Percentiles rank a stretch among this genome's conserved stretches.
These are phyloP conservation scores for Penicillium decumbens DNA, from an alignment of 2,329 filamentous ascomycete species.

Conservation along the genomic window DNA sequence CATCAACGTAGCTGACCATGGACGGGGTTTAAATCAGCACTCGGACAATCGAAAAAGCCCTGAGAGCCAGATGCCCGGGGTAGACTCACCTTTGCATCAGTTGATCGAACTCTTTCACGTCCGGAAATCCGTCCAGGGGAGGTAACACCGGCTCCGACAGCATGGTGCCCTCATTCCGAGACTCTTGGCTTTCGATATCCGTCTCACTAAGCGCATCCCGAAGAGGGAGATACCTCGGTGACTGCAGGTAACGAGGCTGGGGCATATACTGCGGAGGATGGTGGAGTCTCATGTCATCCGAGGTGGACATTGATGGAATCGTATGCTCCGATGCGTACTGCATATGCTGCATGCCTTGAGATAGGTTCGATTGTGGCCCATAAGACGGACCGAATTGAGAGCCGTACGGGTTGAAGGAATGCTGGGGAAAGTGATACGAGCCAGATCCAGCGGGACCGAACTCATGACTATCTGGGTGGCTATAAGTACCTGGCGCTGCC, in stretches of 20 bases:
- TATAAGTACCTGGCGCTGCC: constrained; percentile 31
- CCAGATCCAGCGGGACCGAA: constrained; percentile 28
- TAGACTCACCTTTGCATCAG: constrained; percentile 42
- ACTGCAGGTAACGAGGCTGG: constrained; percentile 31
- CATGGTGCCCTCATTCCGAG: constrained; percentile 41
- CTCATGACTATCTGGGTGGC: constrained; percentile 29
- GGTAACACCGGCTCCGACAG: constrained; percentile 44
- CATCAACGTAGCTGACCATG: constrained; percentile 44
- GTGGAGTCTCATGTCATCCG: constrained; percentile 33
- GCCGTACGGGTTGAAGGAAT: constrained; percentile 37
- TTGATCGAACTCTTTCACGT: constrained; percentile 45
- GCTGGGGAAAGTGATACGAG: constrained; percentile 33
- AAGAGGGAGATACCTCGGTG: constrained; percentile 32
- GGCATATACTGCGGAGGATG: constrained; percentile 33
- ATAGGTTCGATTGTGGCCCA: constrained; percentile 30
- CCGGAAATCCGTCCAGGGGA: constrained; percentile 43
- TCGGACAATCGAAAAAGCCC: background rate
- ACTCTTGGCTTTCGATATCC: constrained; percentile 45
- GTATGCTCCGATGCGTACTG: constrained; percentile 33
- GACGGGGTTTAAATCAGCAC: background rate
- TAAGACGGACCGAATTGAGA: constrained; percentile 36
- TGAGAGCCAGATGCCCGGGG: too few species aligned
- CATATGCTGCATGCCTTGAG: constrained; percentile 30
- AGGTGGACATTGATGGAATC: constrained; percentile 29
- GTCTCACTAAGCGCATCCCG: constrained; percentile 35